These are phyloP conservation scores for Cenchrus purpureus DNA, from an alignment of 176 grass and related monocot genomes.

Conservation along the genomic window DNA sequence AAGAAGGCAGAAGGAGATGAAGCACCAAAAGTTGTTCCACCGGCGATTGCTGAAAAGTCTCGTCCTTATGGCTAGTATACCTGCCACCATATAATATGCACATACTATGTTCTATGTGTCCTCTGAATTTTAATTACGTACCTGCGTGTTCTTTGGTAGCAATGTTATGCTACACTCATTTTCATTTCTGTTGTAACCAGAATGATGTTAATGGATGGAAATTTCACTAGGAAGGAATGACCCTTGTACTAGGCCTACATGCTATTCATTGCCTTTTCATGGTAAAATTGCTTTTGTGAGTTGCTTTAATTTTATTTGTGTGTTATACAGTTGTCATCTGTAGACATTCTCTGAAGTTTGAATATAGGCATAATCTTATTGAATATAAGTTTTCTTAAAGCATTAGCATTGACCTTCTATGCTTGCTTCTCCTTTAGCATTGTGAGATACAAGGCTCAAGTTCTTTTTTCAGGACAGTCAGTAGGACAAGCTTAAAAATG, in stretches of 20 bases:
- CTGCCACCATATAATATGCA: not conserved
- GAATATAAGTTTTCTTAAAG: constrained; percentile 12
- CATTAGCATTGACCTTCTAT: not conserved
- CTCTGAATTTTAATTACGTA: constrained; percentile 18
- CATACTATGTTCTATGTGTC: constrained; percentile 1
- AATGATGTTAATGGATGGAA: constrained; percentile 25
- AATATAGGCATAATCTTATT: not conserved
- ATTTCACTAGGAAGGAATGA: not conserved
- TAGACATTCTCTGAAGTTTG: not conserved
- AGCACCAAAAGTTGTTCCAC: constrained; percentile 33
- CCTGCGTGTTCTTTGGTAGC: constrained; percentile 34
- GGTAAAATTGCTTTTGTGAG: constrained; percentile 30
- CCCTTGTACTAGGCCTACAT: not conserved
- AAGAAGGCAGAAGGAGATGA: constrained; percentile 58
- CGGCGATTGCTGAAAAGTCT: constrained; percentile 51
- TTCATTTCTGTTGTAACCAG: constrained; percentile 30
- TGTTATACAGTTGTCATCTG: not conserved
- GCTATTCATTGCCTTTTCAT: constrained; percentile 5
- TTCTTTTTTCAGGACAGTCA: not conserved
- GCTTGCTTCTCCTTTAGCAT: not conserved
- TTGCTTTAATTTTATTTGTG: not conserved
- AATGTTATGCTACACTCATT: constrained; percentile 39
- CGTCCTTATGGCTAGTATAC: constrained; percentile 52
- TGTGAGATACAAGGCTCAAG: constrained; percentile 1
- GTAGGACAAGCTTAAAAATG: not conserved